Conservation (phyloP, 2,329 filamentous ascomycete species). For the Corinectria fuckeliana region DNA sequence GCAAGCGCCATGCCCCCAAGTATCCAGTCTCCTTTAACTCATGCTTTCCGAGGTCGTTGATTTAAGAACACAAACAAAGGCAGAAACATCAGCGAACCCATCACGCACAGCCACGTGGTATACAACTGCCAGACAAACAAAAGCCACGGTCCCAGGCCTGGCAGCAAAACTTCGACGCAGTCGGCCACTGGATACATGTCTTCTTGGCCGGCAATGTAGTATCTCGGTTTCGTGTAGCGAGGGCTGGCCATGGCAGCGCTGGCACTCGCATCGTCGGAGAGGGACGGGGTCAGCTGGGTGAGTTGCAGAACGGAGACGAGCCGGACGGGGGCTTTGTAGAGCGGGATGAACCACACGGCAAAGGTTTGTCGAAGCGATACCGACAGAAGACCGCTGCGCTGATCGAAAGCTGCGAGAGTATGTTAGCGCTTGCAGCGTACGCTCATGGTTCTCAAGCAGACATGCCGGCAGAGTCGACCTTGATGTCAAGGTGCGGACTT, state of each 20-base stretch:
- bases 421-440: background rate
- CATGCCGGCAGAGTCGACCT: slow-evolving; percentile 65
- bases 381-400: slow-evolving; percentile 71
- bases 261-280: slow-evolving; percentile 24
- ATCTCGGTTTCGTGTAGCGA: slow-evolving; percentile 46
- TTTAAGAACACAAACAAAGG: slow-evolving; percentile 46
- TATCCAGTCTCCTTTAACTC: background rate
- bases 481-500: slow-evolving; percentile 73
- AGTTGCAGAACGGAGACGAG: slow-evolving; percentile 74
- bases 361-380: slow-evolving; percentile 78
- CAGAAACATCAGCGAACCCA: slow-evolving; percentile 57
- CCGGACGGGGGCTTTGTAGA: slow-evolving; percentile 71
- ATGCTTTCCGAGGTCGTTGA: slow-evolving; percentile 15
- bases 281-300: slow-evolving; percentile 48
- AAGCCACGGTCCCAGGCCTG: slow-evolving; percentile 63
- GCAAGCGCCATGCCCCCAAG: background rate
- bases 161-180: slow-evolving; percentile 73
- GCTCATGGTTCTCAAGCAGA: too few species aligned
- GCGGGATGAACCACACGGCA: slow-evolving; percentile 77
- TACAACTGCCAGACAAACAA: slow-evolving; percentile 66
- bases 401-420: slow-evolving; percentile 66
- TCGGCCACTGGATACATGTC: slow-evolving; percentile 83
- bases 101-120: slow-evolving; percentile 68
- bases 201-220: slow-evolving; percentile 78
- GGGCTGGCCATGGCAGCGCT: slow-evolving; percentile 13